These are phyloP conservation scores for Ceratobasidium papillatum DNA, from an alignment of 1,284 basidiomycete species.

Conservation along the genomic window DNA sequence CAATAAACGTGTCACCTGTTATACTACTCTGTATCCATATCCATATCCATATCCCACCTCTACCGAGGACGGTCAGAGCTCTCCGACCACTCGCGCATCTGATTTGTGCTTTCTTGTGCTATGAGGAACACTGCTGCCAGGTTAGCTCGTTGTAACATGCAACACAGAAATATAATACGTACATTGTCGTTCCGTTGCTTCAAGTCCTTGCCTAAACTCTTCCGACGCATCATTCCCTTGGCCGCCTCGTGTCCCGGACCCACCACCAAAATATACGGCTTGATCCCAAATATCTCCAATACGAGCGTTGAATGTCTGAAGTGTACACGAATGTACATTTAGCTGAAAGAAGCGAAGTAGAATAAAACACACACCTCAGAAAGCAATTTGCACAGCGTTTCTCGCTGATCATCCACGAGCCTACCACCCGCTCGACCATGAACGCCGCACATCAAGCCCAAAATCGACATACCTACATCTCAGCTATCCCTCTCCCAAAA, in stretches of 20 bases:
- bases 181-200: constrained; percentile 88
- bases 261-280: constrained; percentile 85
- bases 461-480: constrained; percentile 64
- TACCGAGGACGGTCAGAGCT: constrained; percentile 59
- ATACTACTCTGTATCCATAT: constrained; percentile 12
- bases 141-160: background rate
- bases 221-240: constrained; percentile 65
- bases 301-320: constrained; percentile 79
- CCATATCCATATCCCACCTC: constrained; percentile 55
- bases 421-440: constrained; percentile 52
- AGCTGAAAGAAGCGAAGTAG: constrained; percentile 7
- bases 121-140: constrained; percentile 73
- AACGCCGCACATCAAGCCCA: background rate
- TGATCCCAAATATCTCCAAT: constrained; percentile 86
- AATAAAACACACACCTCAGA: constrained; percentile 62
- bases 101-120: constrained; percentile 80
- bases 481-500: constrained; percentile 83
- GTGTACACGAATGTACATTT: background rate
- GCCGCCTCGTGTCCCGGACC: constrained; percentile 63
- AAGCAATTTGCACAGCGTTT: constrained; percentile 73
- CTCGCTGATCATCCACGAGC: constrained; percentile 72
- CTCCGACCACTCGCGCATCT: constrained; percentile 86
- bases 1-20: constrained; percentile 45
- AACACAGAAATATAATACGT: constrained; percentile 51
- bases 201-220: constrained; percentile 85